phyloP scores from a whole-genome alignment of 257 asterid genomes.

The Solanum chiquidenum region DNA sequence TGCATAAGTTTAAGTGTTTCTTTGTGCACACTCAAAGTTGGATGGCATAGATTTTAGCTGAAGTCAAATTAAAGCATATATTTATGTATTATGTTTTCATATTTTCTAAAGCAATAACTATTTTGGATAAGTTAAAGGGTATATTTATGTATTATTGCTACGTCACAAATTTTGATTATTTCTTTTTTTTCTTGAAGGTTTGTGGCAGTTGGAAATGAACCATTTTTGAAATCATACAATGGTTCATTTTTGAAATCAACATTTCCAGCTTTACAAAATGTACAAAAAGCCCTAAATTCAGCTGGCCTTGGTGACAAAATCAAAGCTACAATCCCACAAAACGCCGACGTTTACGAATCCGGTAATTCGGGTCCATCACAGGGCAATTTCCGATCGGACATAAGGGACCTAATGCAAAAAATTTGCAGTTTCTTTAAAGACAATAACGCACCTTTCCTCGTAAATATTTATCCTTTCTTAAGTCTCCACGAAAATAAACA shows the following conservation, averaged over 20 bases:
- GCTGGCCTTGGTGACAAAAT: conserved; percentile 56
- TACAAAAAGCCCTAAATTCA: conserved; percentile 58
- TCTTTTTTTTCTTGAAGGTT: conserved; percentile 18
- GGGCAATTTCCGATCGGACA: conserved; percentile 41
- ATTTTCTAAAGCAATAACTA: not conserved
- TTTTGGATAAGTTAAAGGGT: not conserved
- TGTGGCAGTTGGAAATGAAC: conserved; percentile 86
- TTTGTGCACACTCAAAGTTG: not conserved
- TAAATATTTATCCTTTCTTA: conserved; percentile 64
- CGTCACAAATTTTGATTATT: not conserved
- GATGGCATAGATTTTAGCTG: not conserved
- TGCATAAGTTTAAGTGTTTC: accelerated
- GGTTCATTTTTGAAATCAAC: conserved; percentile 6
- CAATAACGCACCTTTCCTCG: conserved; percentile 44
- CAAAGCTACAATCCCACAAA: conserved; percentile 80
- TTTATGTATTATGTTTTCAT: not conserved
- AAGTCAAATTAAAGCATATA: too few relatives aligned
- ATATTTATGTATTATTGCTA: not conserved
- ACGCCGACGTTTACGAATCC: conserved; percentile 63
- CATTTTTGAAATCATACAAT: conserved; percentile 48
- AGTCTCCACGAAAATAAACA: conserved; percentile 23
- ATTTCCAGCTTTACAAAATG: conserved; percentile 59
- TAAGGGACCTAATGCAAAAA: conserved; percentile 28
- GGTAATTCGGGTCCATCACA: conserved; percentile 40
- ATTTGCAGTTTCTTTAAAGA: conserved; percentile 25